Evolutionary conservation across 495 filamentous ascomycete species (phyloP), one percentile per base, ranked within the genome.

Genomic region (Penicillium crystallinum): DNA sequence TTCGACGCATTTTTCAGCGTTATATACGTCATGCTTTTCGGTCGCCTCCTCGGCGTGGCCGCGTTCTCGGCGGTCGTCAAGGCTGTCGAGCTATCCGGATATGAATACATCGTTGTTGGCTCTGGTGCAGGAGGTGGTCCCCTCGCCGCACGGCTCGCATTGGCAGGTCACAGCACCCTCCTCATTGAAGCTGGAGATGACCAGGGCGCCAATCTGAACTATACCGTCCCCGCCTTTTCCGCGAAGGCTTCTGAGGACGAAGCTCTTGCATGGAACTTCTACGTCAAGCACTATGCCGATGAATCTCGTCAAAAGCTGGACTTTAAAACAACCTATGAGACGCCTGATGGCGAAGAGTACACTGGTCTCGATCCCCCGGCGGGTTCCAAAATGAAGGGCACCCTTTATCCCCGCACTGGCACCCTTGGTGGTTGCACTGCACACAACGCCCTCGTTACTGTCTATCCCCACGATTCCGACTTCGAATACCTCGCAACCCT

Each of bases 31-130:
- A 52, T 54, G 52, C 19, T 35, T 39, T 41, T 54, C 4, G 11
- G 17, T 38, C 36, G 52, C 21, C 52, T 54, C 12, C 12, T 54
- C 19, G 34, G 58, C 44, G 38, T 64, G 38, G 49, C 55, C 23
- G 61, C 56, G 21, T 31, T 48, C 12, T 43, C 56, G 29, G 54
- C 56, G 25, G 44, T 68, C 14, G 62, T 63, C 34, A 64, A 62
- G 23, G 62, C 66, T 12, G 57, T 66, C 27, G 49, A 65, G 17
- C 53, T 67, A 38, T 61, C 61, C 1, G 68, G 64, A 19, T 86
- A 86, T 61, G 84, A 87, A 52, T 87, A 86, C 64, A 76, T 88
- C 48, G 73, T 88, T 18, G 79, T 87, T 0, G 85, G 85, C 30
- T 79, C 75, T 31, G 85, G 84, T 17, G 79, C 84, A 4, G 85